Evolutionary conservation across 495 filamentous ascomycete species (phyloP).

Genomic region (Neurospora hispaniola): DNA sequence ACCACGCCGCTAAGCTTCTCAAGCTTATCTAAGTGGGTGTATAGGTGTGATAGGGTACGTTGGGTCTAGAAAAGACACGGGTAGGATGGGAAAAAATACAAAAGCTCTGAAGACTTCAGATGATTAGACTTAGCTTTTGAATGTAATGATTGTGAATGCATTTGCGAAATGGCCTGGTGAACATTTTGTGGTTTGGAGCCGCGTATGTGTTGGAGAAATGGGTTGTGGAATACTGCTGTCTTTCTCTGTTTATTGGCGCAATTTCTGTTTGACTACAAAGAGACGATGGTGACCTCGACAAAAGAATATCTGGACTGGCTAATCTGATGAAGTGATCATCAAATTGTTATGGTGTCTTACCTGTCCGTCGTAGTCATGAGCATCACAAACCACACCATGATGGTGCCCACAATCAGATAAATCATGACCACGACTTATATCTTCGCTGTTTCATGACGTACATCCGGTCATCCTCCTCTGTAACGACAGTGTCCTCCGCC

Average conservation of each 20-base stretch:
- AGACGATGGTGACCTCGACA: no score
- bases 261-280: no score
- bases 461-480: not conserved
- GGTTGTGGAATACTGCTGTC: not conserved
- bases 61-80: not conserved
- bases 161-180: not conserved
- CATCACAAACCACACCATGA: not conserved
- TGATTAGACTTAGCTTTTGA: not conserved
- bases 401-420: not conserved
- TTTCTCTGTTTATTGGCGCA: no score
- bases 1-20: constrained; percentile 75
- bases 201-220: not conserved
- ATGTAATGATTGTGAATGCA: not conserved
- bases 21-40: constrained; percentile 43
- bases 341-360: not conserved
- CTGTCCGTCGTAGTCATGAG: not conserved
- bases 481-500: not conserved
- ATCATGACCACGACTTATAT: not conserved
- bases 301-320: not conserved
- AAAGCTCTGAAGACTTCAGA: not conserved
- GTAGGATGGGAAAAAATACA: not conserved
- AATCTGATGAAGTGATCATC: not conserved
- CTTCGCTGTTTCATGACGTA: not conserved
- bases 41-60: not conserved
- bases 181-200: not conserved